Evolutionary conservation across 2,329 filamentous ascomycete genomes (phyloP).

Genomic region (Hypomyces perniciosus): DNA sequence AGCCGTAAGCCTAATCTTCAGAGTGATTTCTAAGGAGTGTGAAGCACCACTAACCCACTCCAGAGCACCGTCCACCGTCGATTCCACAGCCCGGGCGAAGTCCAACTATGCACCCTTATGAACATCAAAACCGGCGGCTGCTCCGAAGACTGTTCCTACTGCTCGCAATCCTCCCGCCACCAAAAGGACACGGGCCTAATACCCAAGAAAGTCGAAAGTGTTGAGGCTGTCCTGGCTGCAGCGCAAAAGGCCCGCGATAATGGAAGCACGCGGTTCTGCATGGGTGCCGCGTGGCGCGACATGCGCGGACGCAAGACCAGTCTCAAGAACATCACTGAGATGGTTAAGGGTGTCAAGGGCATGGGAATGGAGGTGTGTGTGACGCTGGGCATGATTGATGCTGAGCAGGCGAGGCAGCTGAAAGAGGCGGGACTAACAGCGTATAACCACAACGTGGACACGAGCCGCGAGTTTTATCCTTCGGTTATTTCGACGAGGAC

Average conservation of each 20-base stretch:
- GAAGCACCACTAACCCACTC: neutral
- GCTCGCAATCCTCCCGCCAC: slow-evolving; percentile 81
- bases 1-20: slow-evolving; percentile 46
- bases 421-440: slow-evolving; percentile 80
- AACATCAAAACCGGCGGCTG: slow-evolving; percentile 95
- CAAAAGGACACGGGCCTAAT: slow-evolving; percentile 69
- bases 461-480: slow-evolving; percentile 82
- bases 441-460: slow-evolving; percentile 94
- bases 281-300: slow-evolving; percentile 90
- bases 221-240: slow-evolving; percentile 74
- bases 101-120: slow-evolving; percentile 92
- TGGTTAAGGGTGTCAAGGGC: slow-evolving; percentile 73
- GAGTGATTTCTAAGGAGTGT: neutral
- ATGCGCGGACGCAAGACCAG: slow-evolving; percentile 86
- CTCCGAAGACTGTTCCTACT: slow-evolving; percentile 90
- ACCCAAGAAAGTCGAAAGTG: slow-evolving; percentile 71
- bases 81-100: slow-evolving; percentile 76
- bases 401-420: slow-evolving; percentile 71
- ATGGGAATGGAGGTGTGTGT: slow-evolving; percentile 90
- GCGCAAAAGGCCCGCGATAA: slow-evolving; percentile 74
- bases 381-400: slow-evolving; percentile 90
- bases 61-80: slow-evolving; percentile 73
- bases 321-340: slow-evolving; percentile 76
- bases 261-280: slow-evolving; percentile 87
- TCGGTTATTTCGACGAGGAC: slow-evolving; percentile 77